phyloP scores from a whole-genome alignment of 805 yeast genomes.

The Cephaloascus fragrans region DNA sequence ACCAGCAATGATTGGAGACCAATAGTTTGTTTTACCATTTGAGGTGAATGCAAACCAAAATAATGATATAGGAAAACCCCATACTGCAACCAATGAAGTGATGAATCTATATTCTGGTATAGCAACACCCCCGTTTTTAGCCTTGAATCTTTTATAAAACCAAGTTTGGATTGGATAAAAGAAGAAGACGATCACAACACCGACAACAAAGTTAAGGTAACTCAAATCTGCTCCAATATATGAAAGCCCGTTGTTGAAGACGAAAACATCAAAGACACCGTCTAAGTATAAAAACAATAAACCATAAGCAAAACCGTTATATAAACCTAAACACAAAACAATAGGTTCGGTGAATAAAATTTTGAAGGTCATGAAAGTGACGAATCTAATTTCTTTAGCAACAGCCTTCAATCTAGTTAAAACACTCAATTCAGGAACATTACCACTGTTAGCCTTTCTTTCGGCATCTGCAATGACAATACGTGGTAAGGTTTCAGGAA shows the following conservation, averaged over 20 bases:
- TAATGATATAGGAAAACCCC: constrained; percentile 24
- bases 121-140: constrained; percentile 17
- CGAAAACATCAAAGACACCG: constrained; percentile 24
- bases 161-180: constrained; percentile 20
- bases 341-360: constrained; percentile 25
- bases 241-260: constrained; percentile 17
- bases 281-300: constrained; percentile 21
- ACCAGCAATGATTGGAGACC: constrained; percentile 25
- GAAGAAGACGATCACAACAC: constrained; percentile 15
- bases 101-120: constrained; percentile 23
- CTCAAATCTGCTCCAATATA: constrained; percentile 20
- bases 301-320: constrained; percentile 25
- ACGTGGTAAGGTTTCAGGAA: constrained; percentile 26
- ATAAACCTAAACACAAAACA: constrained; percentile 18
- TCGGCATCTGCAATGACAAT: constrained; percentile 19
- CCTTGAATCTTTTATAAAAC: constrained; percentile 16
- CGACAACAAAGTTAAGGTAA: constrained; percentile 22
- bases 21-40: constrained; percentile 16
- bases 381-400: constrained; percentile 15
- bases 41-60: constrained; percentile 24
- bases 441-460: constrained; percentile 6
- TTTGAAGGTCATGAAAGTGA: constrained; percentile 17
- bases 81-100: constrained; percentile 18
- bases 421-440: constrained; percentile 1
- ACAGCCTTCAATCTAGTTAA: too few relatives aligned